Base-by-base conservation (phyloP, 805 yeast species). In the Teunomyces cretensis region DNA sequence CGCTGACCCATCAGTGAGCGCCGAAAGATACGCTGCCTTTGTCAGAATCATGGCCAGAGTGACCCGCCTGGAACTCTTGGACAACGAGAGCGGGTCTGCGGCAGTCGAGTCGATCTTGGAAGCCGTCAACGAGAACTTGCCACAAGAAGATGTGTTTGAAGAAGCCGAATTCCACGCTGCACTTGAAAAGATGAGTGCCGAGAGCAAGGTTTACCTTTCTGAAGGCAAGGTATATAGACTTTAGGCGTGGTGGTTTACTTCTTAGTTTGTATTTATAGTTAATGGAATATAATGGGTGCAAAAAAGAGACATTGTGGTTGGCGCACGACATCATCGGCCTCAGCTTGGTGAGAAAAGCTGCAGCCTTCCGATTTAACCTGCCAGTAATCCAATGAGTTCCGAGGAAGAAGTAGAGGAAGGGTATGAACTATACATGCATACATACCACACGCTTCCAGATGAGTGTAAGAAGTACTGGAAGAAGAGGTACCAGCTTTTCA, bases 401-500 rank as follows among this genome's bases (percentile, higher is more conserved):
- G 50, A 44, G 13, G 37, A 30, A 14, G 49, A 46, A 14, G 37
- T 47, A 27, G 44, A 43, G 9, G 40, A 43, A 2, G 44, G 33
- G n/a, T 64, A 62, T 31, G 70, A 64, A 48, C 61, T 68, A 24
- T 50, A 71, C 33, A 68, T 67, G 67, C 78, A 68, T 42, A 64
- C 64, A 6, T 53, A 58, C 39, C 54, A 62, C 28, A 65, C 74
- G 1, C 67, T 75, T 14, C 81, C 81, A 1, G 37, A 44, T 1
- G 60, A 65, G 0, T 55, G 74, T 46, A 63, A 62, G 44, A 82
- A 81, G 58, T 83, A 76, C 61, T 88, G 91, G 90, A 61, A 61
- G 16, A 74, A 76, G 33, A 64, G 96, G n/a, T 75, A 79, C 51
- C 58, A 60, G 12, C 59, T 90, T 8, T 90, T 90, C 59, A 67